These are phyloP conservation scores for Trypanosoma conorhini DNA, from an alignment of 208 protist species.

Conservation along the genomic window DNA sequence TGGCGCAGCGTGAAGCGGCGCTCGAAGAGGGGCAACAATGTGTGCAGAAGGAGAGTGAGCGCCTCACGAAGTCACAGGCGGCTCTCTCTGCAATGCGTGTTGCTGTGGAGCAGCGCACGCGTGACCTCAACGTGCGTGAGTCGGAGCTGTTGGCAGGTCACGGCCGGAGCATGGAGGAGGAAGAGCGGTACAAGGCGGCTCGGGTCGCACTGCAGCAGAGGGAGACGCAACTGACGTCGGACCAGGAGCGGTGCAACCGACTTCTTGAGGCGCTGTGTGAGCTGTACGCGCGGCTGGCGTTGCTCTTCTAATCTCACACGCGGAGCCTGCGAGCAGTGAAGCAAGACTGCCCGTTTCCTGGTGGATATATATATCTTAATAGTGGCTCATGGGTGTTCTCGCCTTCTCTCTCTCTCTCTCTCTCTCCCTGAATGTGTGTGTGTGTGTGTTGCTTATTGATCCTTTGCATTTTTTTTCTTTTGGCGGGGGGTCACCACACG, in stretches of 20 bases:
- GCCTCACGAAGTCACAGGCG: background rate
- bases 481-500: too few relatives aligned
- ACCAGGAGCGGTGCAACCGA: background rate
- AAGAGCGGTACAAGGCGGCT: background rate
- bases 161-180: background rate
- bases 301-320: background rate
- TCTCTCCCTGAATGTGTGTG: conserved; percentile 5
- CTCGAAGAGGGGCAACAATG: background rate
- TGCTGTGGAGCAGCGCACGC: conserved; percentile 15
- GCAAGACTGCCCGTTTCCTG: too few relatives aligned
- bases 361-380: conserved; percentile 4
- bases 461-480: too few relatives aligned
- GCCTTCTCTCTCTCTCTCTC: conserved; percentile 5
- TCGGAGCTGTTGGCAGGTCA: background rate
- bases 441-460: too few relatives aligned
- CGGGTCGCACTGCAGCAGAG: background rate
- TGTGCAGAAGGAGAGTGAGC: conserved; percentile 4
- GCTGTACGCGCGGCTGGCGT: conserved; percentile 1
- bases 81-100: background rate
- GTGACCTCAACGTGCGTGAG: conserved; percentile 14
- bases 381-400: background rate
- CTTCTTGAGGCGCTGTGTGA: conserved; percentile 6
- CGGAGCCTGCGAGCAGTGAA: too few relatives aligned
- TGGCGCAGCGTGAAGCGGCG: background rate
- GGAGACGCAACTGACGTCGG: background rate